Conservation (phyloP, 257 asterid species). For the Jacaranda copaia region DNA sequence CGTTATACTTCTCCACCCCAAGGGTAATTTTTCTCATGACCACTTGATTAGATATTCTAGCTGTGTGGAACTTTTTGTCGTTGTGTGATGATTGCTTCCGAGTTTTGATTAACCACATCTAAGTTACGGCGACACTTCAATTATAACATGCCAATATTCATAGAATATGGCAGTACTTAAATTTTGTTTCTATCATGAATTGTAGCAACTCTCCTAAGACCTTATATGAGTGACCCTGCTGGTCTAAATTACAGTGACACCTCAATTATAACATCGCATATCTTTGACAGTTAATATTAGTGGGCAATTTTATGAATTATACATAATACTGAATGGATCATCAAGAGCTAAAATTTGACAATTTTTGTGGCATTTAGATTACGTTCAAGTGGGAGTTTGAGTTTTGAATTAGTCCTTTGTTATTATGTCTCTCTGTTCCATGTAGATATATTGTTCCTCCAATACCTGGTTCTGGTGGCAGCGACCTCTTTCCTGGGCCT, state of each 20-base stretch:
- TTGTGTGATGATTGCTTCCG: background rate
- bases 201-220: too few relatives aligned
- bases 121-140: background rate
- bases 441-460: slow-evolving; percentile 65
- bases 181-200: background rate
- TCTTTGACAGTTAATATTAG: too few relatives aligned
- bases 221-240: too few relatives aligned
- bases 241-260: too few relatives aligned
- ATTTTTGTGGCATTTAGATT: background rate
- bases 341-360: background rate
- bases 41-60: slow-evolving; percentile 4
- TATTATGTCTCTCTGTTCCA: background rate
- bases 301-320: background rate
- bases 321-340: background rate
- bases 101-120: background rate
- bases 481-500: slow-evolving; percentile 72
- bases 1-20: slow-evolving; percentile 38
- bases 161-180: background rate
- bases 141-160: background rate
- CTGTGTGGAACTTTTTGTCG: background rate
- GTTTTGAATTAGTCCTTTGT: background rate
- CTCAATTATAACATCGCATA: too few relatives aligned
- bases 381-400: background rate
- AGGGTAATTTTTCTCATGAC: slow-evolving; percentile 48
- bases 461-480: slow-evolving; percentile 47